A percentile compares a stretch with the other conserved stretches of the same genome.
phyloP scores from a whole-genome alignment of 2,329 filamentous ascomycete genomes.

The Scopulariopsis brevicaulis region DNA sequence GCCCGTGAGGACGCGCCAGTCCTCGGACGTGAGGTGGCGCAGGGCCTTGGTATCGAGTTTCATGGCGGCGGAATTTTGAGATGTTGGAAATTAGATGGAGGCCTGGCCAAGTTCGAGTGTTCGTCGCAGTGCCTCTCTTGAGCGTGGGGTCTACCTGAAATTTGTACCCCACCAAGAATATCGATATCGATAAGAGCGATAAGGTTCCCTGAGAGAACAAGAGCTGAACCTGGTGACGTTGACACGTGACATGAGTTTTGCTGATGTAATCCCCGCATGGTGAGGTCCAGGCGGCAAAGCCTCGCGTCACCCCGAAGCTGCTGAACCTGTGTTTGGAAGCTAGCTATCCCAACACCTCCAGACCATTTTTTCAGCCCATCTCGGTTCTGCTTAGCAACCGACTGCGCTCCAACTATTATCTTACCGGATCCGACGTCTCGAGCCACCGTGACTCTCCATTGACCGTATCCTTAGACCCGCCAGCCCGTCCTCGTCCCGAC shows the following conservation, averaged over 20 bases:
- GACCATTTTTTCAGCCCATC: neutral
- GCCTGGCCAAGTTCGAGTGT: no score
- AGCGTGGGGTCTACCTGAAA: neutral
- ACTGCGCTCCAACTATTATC: neutral
- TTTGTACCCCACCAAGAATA: neutral
- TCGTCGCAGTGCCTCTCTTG: neutral
- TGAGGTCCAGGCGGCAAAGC: constrained; percentile 21
- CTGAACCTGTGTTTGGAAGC: constrained; percentile 5
- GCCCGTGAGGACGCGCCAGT: constrained; percentile 93
- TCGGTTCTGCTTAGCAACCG: neutral
- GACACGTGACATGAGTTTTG: neutral
- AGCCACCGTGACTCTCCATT: neutral
- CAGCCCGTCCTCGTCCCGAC: neutral
- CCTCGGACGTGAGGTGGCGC: constrained; percentile 82
- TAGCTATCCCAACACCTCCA: constrained; percentile 5
- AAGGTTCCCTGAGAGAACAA: neutral
- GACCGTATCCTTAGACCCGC: neutral
- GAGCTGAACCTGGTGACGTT: neutral
- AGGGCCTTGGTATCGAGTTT: constrained; percentile 90
- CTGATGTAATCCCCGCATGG: constrained; percentile 2
- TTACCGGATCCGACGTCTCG: neutral
- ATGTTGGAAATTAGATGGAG: no score
- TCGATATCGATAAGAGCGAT: neutral
- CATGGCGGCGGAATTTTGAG: constrained; percentile 40
- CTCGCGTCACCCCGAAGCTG: constrained; percentile 19